Evolutionary conservation across 2,329 filamentous ascomycete species (phyloP).

Genomic region (Neofusicoccum laricinum): DNA sequence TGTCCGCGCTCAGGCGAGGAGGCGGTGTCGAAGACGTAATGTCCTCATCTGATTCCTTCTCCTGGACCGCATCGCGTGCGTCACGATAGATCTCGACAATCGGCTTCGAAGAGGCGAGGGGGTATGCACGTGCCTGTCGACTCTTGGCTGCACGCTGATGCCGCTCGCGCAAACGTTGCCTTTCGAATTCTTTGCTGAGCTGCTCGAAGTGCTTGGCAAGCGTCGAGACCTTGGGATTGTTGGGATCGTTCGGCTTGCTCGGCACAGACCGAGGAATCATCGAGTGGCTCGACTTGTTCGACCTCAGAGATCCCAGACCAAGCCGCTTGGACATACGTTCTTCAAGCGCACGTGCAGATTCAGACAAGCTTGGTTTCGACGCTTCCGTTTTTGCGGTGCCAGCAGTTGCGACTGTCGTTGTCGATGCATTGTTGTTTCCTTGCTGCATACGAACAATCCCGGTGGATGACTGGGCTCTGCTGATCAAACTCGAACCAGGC

Average conservation of each 20-base stretch:
- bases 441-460: constrained; percentile 13
- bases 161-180: constrained; percentile 83
- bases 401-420: constrained; percentile 19
- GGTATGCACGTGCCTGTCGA: constrained; percentile 75
- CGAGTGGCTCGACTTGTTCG: constrained; percentile 56
- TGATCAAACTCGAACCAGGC: constrained; percentile 22
- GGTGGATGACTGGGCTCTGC: constrained; percentile 33
- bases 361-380: constrained; percentile 28
- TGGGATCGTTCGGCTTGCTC: constrained; percentile 65
- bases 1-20: constrained; percentile 32
- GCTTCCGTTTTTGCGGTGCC: constrained; percentile 22
- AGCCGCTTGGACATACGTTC: constrained; percentile 76
- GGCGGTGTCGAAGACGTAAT: constrained; percentile 33
- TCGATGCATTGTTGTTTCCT: constrained; percentile 17
- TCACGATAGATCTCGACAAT: constrained; percentile 95
- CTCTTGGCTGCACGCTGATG: constrained; percentile 76
- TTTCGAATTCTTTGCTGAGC: constrained; percentile 92
- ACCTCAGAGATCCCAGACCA: constrained; percentile 64
- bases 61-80: constrained; percentile 87
- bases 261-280: constrained; percentile 85
- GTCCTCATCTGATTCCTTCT: constrained; percentile 67
- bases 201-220: constrained; percentile 95
- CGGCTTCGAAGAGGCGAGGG: constrained; percentile 87
- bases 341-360: constrained; percentile 51
- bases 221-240: constrained; percentile 80